Base-by-base conservation (phyloP, 2,329 filamentous ascomycete species). In the Penicillium sp. region DNA sequence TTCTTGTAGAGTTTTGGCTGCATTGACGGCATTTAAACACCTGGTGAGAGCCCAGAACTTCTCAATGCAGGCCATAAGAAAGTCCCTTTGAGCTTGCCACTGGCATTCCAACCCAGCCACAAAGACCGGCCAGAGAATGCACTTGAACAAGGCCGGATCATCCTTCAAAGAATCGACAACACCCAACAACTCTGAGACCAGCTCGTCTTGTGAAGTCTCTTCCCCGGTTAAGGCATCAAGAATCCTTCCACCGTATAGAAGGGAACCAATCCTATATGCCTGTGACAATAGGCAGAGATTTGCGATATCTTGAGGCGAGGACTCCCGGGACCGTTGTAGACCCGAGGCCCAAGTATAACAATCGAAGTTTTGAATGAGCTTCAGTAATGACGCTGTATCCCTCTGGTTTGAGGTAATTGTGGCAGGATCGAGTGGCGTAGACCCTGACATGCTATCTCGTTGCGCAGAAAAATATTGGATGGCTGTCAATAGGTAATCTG, bases 121-220 rank as follows among this genome's bases (percentile, higher is more conserved):
- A 26, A 70, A 71, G 1, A 72, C 71, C 0, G 71, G 71, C 72
- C 72, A 74, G 1, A 74, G 63, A 16, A 73, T 57, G 29, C 71
- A 74, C 35, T 74, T 74, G 54, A 72, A 71, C 16, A 73, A 50
- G 9, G 56, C 48, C 2, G 57, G 39, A 16, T 72, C 58, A 5
- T 64, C 57, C 44, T 65, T 64, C 49, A 74, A 53, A 0, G 54
- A 56, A 21, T 60, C 55, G 26, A 71, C 70, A 14, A 67, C 22
- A 9, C 59, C 55, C 1, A 74, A 52, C 21, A 74, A 29, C 19
- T 71, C 65, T 1, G 52, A 54, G 4, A 73, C 55, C n/a, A 68
- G 29, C 14, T 61, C 55, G 11, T 65, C 62, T 43, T 66, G 61
- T 1, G 52, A 35, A 1, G 61, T 63, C 4, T 29, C 49, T 1